phyloP scores from a whole-genome alignment of 441 rosid species.

The Manihot esculenta region DNA sequence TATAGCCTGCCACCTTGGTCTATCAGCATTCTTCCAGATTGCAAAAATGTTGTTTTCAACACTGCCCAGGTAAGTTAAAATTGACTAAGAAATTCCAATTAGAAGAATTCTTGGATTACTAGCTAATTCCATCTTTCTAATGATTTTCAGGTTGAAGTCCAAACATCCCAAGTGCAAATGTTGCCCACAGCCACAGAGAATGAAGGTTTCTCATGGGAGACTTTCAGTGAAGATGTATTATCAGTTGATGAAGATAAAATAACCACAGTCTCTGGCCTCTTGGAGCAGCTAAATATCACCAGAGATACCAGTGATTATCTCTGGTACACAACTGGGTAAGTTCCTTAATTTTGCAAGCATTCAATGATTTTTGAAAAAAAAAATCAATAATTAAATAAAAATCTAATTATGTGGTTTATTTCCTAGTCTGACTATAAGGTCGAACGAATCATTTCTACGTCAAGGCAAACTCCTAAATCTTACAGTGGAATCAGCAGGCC shows the following conservation, averaged over 20 bases:
- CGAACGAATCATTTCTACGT: conserved; percentile 71
- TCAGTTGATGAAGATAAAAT: conserved; percentile 59
- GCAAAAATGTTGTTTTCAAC: conserved; percentile 63
- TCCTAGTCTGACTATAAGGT: conserved; percentile 57
- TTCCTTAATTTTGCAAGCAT: background rate
- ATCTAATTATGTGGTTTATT: background rate
- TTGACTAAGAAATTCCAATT: too few species aligned
- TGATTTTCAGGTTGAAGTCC: conserved; percentile 50
- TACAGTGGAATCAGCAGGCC: conserved; percentile 71
- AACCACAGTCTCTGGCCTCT: conserved; percentile 53
- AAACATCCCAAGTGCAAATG: conserved; percentile 52
- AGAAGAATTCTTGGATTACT: background rate
- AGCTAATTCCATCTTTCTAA: background rate
- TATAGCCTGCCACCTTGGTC: conserved; percentile 30
- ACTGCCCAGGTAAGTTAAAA: conserved; percentile 60
- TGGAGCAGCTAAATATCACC: conserved; percentile 85
- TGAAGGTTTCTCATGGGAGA: conserved; percentile 50
- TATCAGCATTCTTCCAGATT: conserved; percentile 77
- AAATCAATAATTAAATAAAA: conserved; percentile 1
- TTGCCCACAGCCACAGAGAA: conserved; percentile 41
- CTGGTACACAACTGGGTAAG: conserved; percentile 86
- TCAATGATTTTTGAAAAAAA: background rate
- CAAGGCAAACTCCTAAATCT: conserved; percentile 71
- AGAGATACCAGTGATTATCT: conserved; percentile 84
- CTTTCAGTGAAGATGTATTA: conserved; percentile 61